Conservation (phyloP, 139 green algal species). For the Picochlorum costavermella region DNA sequence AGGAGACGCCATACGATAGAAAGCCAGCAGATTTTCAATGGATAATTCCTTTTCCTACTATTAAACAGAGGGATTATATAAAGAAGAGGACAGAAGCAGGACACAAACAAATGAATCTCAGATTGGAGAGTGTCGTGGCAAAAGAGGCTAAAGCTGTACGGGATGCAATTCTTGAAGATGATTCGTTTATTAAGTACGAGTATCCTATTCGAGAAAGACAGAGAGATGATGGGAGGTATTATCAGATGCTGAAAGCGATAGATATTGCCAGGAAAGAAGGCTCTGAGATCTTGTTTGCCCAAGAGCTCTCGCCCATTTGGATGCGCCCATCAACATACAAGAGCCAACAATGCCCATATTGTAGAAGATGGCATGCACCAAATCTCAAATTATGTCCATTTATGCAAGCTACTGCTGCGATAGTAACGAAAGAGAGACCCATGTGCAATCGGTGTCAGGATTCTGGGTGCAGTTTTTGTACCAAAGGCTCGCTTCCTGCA, state of each 20-base stretch:
- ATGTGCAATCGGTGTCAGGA: conserved; percentile 10
- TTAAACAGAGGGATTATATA: no score
- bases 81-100: no score
- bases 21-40: no score
- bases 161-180: no score
- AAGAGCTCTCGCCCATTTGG: neutral
- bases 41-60: no score
- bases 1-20: no score
- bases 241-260: no score
- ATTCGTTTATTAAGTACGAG: no score
- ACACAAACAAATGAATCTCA: no score
- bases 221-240: neutral
- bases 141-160: no score
- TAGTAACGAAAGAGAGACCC: conserved; percentile 1
- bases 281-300: neutral
- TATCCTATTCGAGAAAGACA: neutral
- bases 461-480: conserved; percentile 14
- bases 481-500: neutral
- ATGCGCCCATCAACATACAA: neutral
- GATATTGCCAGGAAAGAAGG: neutral
- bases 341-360: neutral
- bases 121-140: no score
- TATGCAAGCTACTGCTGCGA: conserved; percentile 15
- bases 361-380: neutral
- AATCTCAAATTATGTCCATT: conserved; percentile 12